phyloP scores from a whole-genome alignment of 208 protist species.

The Acanthamoeba culbertsoni region DNA sequence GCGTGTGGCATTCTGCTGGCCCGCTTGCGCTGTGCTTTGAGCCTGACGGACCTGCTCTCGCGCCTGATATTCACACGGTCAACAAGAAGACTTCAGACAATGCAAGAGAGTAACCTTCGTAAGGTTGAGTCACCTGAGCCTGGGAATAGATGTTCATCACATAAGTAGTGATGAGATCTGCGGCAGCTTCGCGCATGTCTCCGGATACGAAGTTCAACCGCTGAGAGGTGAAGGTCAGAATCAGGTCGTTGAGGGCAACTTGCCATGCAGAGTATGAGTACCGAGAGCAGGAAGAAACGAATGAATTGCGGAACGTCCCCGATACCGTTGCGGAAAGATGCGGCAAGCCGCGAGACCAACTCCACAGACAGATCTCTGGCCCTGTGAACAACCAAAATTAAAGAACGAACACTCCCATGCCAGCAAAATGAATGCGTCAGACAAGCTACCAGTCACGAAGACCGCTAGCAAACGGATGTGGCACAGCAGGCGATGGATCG shows the following conservation, averaged over 20 bases:
- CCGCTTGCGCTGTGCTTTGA: not conserved
- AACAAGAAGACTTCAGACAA: not conserved
- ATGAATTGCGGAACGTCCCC: not conserved
- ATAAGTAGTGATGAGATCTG: slow-evolving; percentile 7
- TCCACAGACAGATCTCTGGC: not conserved
- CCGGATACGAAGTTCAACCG: not conserved
- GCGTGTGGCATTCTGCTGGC: not conserved
- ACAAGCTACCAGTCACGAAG: not conserved
- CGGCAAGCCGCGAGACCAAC: not conserved
- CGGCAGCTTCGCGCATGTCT: slow-evolving; percentile 5
- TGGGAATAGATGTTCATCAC: slow-evolving; percentile 21
- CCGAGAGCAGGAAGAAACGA: slow-evolving; percentile 45
- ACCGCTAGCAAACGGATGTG: slow-evolving; percentile 4
- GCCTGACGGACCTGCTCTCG: not conserved
- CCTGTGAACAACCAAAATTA: not conserved
- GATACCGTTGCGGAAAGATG: not conserved
- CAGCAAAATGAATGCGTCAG: not conserved
- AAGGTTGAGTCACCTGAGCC: not conserved
- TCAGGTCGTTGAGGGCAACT: not conserved
- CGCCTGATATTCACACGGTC: not conserved
- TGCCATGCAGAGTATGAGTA: not conserved
- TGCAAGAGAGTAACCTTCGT: not conserved
- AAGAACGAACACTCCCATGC: not conserved
- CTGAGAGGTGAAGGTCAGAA: not conserved
- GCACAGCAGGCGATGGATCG: not conserved